phyloP scores from a whole-genome alignment of 2,329 filamentous ascomycete genomes.

The Chrysoporthe puriensis region DNA sequence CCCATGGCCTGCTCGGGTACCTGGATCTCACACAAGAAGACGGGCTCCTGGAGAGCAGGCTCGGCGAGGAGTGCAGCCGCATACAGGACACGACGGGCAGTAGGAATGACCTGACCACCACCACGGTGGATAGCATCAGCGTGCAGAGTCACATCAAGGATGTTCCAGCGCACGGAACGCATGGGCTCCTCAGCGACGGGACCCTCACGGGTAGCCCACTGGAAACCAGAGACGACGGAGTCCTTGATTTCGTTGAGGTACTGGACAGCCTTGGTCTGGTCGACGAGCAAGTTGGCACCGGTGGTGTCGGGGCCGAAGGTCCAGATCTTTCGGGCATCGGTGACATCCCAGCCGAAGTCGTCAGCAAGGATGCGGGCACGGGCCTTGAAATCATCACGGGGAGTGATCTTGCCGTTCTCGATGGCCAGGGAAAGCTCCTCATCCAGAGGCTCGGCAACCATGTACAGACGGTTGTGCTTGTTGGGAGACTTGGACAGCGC shows the following conservation, averaged over 20 bases:
- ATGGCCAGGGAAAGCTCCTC: constrained; percentile 93
- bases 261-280: constrained; percentile 99
- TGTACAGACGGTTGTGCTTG: constrained; percentile 99
- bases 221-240: constrained; percentile 98
- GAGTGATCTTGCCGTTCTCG: constrained; percentile 86
- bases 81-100: constrained; percentile 95
- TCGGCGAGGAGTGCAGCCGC: constrained; percentile 89
- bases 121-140: constrained; percentile 99
- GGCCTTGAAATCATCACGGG: constrained; percentile 98
- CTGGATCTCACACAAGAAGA: constrained; percentile 99
- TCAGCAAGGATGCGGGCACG: constrained; percentile 96
- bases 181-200: constrained; percentile 98
- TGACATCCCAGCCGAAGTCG: constrained; percentile 98
- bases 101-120: constrained; percentile 98
- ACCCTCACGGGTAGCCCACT: constrained; percentile 98
- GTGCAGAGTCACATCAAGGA: constrained; percentile 99
- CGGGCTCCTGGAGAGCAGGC: constrained; percentile 90
- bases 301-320: constrained; percentile 98
- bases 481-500: constrained; percentile 99
- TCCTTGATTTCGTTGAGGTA: constrained; percentile 99
- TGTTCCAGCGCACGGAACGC: constrained; percentile 96
- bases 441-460: constrained; percentile 85
- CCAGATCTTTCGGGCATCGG: constrained; percentile 99
- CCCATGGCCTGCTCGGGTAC: constrained; percentile 98
- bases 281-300: constrained; percentile 96